A percentile compares a stretch with the other conserved stretches of the same genome.
Conservation (phyloP, 495 filamentous ascomycete genomes). For the Pseudotulostoma volvatum region DNA sequence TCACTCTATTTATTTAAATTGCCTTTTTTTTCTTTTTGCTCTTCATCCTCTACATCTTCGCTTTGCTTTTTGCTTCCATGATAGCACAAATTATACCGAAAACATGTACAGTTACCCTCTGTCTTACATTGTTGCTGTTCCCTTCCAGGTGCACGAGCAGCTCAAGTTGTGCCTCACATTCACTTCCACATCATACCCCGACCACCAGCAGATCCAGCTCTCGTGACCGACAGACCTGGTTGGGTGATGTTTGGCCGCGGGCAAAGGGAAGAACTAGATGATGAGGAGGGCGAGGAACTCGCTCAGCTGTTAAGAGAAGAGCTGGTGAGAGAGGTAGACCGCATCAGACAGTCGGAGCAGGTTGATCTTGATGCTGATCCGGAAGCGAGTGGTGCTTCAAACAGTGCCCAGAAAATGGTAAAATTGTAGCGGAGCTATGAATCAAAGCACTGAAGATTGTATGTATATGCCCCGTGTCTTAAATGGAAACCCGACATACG, state of each 20-base stretch:
- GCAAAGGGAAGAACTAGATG: constrained; percentile 66
- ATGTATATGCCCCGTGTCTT: too few species aligned
- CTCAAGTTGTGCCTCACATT: constrained; percentile 79
- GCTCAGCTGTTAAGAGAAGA: constrained; percentile 44
- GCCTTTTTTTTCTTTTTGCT: constrained; percentile 2
- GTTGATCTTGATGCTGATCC: constrained; percentile 23
- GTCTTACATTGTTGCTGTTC: background rate
- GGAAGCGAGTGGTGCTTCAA: background rate
- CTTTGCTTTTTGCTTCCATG: background rate
- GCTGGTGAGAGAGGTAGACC: constrained; percentile 38
- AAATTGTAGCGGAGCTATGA: too few species aligned
- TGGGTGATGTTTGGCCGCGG: constrained; percentile 76
- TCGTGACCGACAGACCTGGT: constrained; percentile 35
- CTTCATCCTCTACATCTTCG: background rate
- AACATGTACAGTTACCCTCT: background rate
- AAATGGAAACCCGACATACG: background rate
- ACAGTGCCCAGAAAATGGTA: too few species aligned
- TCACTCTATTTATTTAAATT: background rate
- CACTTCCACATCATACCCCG: constrained; percentile 89
- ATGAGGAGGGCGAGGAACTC: constrained; percentile 57
- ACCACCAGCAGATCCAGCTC: constrained; percentile 17
- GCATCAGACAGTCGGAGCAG: constrained; percentile 26
- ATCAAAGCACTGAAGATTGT: too few species aligned
- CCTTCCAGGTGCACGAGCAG: constrained; percentile 49
- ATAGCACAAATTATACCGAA: too few species aligned